A percentile compares a stretch with the other conserved stretches of the same genome.
Evolutionary conservation across 2,329 filamentous ascomycete genomes (phyloP).

Genomic region (Nigrograna mackinnonii): DNA sequence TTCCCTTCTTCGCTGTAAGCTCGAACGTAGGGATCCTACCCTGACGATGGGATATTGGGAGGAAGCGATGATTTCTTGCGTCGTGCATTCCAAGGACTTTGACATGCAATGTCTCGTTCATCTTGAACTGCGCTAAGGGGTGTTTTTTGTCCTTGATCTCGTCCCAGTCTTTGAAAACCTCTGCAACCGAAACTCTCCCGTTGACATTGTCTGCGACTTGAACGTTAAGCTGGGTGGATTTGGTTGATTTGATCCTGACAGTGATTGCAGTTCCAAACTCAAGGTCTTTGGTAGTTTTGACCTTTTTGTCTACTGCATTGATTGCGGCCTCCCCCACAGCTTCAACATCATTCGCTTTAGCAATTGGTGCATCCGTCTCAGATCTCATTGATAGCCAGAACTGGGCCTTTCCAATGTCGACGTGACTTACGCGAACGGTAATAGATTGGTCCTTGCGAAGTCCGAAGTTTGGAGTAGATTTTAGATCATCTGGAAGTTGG

Average conservation of each 20-base stretch:
- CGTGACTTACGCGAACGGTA: slow-evolving; percentile 69
- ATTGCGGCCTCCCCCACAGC: slow-evolving; percentile 45
- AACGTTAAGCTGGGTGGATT: slow-evolving; percentile 91
- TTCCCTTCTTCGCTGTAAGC: slow-evolving; percentile 75
- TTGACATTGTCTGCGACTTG: slow-evolving; percentile 84
- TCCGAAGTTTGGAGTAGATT: slow-evolving; percentile 74
- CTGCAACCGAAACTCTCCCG: slow-evolving; percentile 90
- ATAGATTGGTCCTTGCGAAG: slow-evolving; percentile 77
- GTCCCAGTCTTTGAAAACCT: slow-evolving; percentile 86
- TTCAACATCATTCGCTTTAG: slow-evolving; percentile 25
- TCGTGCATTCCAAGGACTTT: slow-evolving; percentile 87
- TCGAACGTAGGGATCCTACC: slow-evolving; percentile 82
- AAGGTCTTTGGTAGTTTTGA: slow-evolving; percentile 72
- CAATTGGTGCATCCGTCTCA: slow-evolving; percentile 42
- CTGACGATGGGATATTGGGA: slow-evolving; percentile 85
- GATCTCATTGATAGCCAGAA: slow-evolving; percentile 68
- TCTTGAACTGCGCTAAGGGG: slow-evolving; percentile 75
- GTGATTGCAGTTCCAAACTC: slow-evolving; percentile 73
- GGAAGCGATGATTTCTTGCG: slow-evolving; percentile 84
- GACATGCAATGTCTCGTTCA: slow-evolving; percentile 72
- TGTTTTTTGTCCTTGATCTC: slow-evolving; percentile 81
- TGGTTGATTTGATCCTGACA: slow-evolving; percentile 80
- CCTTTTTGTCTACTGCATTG: slow-evolving; percentile 67
- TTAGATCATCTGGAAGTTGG: slow-evolving; percentile 72
- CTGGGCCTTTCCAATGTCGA: slow-evolving; percentile 71